phyloP scores from a whole-genome alignment of 106 monocot species.

The Phalaenopsis aphrodite region DNA sequence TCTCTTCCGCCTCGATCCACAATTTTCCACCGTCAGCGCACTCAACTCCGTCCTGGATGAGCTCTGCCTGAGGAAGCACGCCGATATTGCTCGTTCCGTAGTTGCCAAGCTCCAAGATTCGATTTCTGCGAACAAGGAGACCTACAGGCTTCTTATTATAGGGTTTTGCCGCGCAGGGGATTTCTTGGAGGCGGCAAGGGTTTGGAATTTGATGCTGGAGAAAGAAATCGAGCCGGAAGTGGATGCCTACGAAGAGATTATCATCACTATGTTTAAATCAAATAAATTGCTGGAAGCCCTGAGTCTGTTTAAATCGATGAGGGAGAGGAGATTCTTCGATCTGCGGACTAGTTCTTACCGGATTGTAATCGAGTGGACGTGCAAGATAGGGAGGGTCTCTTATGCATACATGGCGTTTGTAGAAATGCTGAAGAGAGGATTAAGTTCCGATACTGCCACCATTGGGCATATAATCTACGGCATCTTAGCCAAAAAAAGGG shows the following conservation, averaged over 20 bases:
- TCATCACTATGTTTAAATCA: conserved; percentile 53
- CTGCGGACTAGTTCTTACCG: conserved; percentile 27
- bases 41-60: conserved; percentile 34
- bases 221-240: conserved; percentile 40
- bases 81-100: conserved; percentile 30
- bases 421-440: conserved; percentile 80
- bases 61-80: conserved; percentile 36
- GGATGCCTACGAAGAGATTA: conserved; percentile 49
- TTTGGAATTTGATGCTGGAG: conserved; percentile 60
- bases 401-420: conserved; percentile 42
- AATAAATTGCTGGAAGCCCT: conserved; percentile 58
- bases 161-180: conserved; percentile 55
- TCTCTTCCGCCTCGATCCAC: conserved; percentile 15
- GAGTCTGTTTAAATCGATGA: conserved; percentile 43
- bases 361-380: conserved; percentile 43
- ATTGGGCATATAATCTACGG: conserved; percentile 53
- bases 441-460: conserved; percentile 22
- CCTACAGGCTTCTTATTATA: conserved; percentile 41
- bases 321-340: conserved; percentile 23
- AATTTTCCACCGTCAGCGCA: conserved; percentile 4
- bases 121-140: conserved; percentile 26
- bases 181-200: conserved; percentile 39
- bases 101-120: conserved; percentile 19
- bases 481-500: conserved; percentile 38
- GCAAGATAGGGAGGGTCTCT: conserved; percentile 46